These are phyloP conservation scores for Vanrija sp. DNA, from an alignment of 1,284 basidiomycete genomes.

Conservation along the genomic window DNA sequence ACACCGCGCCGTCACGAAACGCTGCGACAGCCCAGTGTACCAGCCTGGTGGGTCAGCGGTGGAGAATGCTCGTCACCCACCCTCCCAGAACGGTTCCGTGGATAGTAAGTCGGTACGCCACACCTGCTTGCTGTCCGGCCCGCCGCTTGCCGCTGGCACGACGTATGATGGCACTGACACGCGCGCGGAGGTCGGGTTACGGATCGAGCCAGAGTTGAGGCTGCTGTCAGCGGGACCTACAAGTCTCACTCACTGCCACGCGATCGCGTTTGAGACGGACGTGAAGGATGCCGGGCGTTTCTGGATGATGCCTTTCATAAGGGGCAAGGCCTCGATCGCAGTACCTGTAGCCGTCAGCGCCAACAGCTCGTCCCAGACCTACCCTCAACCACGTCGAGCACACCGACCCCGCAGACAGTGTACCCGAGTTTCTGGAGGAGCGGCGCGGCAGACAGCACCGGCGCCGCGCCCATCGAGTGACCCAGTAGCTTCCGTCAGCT, in stretches of 20 bases:
- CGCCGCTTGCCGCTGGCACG: slow-evolving; percentile 50
- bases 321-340: slow-evolving; percentile 84
- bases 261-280: slow-evolving; percentile 76
- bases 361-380: slow-evolving; percentile 4
- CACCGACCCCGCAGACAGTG: slow-evolving; percentile 72
- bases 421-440: slow-evolving; percentile 65
- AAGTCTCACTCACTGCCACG: slow-evolving; percentile 79
- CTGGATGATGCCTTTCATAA: slow-evolving; percentile 85
- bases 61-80: slow-evolving; percentile 52
- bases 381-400: slow-evolving; percentile 97
- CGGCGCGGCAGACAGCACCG: slow-evolving; percentile 68
- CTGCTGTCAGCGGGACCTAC: slow-evolving; percentile 49
- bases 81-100: slow-evolving; percentile 85
- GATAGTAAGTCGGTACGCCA: slow-evolving; percentile 83
- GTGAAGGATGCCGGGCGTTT: slow-evolving; percentile 79
- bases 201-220: slow-evolving; percentile 69
- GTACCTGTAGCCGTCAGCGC: slow-evolving; percentile 60
- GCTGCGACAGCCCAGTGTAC: slow-evolving; percentile 76
- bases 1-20: slow-evolving; percentile 70
- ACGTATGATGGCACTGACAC: slow-evolving; percentile 78
- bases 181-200: slow-evolving; percentile 72
- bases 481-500: slow-evolving; percentile 64
- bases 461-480: slow-evolving; percentile 88
- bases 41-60: slow-evolving; percentile 59
- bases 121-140: slow-evolving; percentile 36